Evolutionary conservation across 805 yeast genomes (phyloP).

Genomic region (Priceomyces haplophilus): DNA sequence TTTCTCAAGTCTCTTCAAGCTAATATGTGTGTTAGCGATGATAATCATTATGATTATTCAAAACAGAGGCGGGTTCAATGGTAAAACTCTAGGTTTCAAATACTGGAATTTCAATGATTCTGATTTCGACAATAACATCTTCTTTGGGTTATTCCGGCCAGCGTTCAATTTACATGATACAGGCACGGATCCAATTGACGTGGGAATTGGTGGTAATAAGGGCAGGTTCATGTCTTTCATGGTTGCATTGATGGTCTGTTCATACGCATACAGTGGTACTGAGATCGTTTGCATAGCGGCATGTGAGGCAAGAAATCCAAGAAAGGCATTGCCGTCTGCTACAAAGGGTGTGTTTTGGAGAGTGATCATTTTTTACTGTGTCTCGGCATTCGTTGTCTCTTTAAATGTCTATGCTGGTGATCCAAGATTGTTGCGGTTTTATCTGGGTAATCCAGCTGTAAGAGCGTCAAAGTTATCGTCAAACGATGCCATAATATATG

Average conservation of each 20-base stretch:
- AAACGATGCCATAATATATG: conserved; percentile 30
- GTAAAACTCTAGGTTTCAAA: conserved; percentile 54
- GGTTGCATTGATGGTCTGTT: conserved; percentile 59
- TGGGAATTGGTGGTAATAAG: conserved; percentile 57
- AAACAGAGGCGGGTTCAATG: conserved; percentile 55
- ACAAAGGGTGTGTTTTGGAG: conserved; percentile 74
- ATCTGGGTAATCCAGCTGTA: conserved; percentile 33
- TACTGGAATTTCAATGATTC: conserved; percentile 63
- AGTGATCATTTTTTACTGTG: conserved; percentile 59
- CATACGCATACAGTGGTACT: conserved; percentile 78
- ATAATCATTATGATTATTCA: conserved; percentile 63
- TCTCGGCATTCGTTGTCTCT: conserved; percentile 67
- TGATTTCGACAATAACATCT: conserved; percentile 42
- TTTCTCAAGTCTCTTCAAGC: conserved; percentile 55
- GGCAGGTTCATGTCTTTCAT: conserved; percentile 63
- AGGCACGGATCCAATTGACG: conserved; percentile 46
- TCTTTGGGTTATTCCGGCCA: conserved; percentile 74
- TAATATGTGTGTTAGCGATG: conserved; percentile 49
- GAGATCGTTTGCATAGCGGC: conserved; percentile 83
- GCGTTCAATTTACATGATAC: conserved; percentile 62
- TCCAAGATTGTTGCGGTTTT: conserved; percentile 63
- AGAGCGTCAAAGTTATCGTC: conserved; percentile 15
- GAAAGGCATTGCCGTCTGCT: conserved; percentile 73
- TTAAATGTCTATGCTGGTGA: conserved; percentile 76
- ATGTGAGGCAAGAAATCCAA: conserved; percentile 80